Evolutionary conservation across 192 early-diverging fungal species (phyloP).

Genomic region (Dissophora ornata): DNA sequence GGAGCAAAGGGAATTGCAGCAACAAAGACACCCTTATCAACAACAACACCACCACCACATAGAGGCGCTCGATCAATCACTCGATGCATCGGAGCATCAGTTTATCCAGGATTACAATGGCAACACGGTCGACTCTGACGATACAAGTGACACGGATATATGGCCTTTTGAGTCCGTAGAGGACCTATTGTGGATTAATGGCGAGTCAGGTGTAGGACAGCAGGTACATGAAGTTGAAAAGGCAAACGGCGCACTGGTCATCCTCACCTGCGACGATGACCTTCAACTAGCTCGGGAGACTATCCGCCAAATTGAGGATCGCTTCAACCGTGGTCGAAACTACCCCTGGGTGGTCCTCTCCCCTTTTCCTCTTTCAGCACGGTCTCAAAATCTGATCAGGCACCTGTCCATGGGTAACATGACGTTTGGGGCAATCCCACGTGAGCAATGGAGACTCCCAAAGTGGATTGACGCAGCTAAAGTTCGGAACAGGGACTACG

Average conservation of each 20-base stretch:
- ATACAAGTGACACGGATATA: no score
- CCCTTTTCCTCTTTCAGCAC: constrained; percentile 67
- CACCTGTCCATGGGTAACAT: constrained; percentile 55
- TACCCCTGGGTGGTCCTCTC: constrained; percentile 84
- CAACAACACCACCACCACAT: no score
- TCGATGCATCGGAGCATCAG: no score
- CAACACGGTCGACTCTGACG: no score
- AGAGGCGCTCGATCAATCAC: no score
- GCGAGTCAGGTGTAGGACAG: no score
- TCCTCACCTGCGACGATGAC: constrained; percentile 65
- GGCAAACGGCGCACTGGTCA: constrained; percentile 57
- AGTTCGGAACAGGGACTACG: constrained; percentile 18
- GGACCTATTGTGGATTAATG: no score
- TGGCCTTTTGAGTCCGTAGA: no score
- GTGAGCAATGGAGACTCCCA: constrained; percentile 64
- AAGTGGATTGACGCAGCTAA: constrained; percentile 55
- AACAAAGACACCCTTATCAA: no score
- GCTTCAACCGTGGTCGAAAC: constrained; percentile 70
- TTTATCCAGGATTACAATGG: no score
- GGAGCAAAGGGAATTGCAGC: no score
- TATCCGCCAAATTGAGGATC: constrained; percentile 69
- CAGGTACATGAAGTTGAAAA: constrained; percentile 21
- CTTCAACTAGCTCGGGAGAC: constrained; percentile 59
- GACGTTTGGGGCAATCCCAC: constrained; percentile 62
- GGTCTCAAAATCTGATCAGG: constrained; percentile 59